Evolutionary conservation across 2,329 filamentous ascomycete genomes (phyloP).

Genomic region (Clarireedia hainanense): DNA sequence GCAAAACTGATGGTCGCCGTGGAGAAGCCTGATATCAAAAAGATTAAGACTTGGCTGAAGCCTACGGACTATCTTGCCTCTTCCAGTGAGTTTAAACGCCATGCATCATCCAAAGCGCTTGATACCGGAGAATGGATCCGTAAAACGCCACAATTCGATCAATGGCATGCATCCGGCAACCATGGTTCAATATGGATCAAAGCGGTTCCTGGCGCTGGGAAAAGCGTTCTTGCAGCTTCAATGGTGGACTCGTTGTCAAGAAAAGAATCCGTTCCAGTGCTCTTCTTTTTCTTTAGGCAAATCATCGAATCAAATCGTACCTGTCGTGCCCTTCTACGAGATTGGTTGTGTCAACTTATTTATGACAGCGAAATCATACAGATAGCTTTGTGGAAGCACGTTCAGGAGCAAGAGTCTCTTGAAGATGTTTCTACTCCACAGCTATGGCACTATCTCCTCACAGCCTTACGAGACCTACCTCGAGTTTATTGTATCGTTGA

Average conservation of each 20-base stretch:
- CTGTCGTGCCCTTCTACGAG: conserved; percentile 25
- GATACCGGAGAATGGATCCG: conserved; percentile 19
- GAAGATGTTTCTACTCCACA: conserved; percentile 11
- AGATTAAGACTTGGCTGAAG: conserved; percentile 11
- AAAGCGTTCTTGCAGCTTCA: conserved; percentile 34
- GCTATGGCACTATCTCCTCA: conserved; percentile 28
- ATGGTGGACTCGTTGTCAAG: conserved; percentile 5
- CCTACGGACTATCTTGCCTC: conserved; percentile 17
- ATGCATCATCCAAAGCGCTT: conserved; percentile 13
- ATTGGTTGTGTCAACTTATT: conserved; percentile 30
- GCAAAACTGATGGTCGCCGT: neutral
- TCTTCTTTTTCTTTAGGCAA: conserved; percentile 34
- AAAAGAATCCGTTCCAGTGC: conserved; percentile 17
- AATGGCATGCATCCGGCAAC: conserved; percentile 19
- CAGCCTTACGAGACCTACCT: conserved; percentile 12
- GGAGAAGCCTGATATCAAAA: neutral
- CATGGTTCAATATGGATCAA: conserved; percentile 39
- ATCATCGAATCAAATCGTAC: conserved; percentile 29
- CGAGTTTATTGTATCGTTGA: conserved; percentile 39
- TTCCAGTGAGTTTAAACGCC: conserved; percentile 16
- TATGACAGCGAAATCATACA: conserved; percentile 13
- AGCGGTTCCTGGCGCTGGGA: conserved; percentile 38
- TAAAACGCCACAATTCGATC: conserved; percentile 13
- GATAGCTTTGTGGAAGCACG: neutral
- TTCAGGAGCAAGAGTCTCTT: neutral